Evolutionary conservation across 73 alveolate species (phyloP), one percentile per base, ranked within the genome.

Genomic region (Paraurostyla sp.): DNA sequence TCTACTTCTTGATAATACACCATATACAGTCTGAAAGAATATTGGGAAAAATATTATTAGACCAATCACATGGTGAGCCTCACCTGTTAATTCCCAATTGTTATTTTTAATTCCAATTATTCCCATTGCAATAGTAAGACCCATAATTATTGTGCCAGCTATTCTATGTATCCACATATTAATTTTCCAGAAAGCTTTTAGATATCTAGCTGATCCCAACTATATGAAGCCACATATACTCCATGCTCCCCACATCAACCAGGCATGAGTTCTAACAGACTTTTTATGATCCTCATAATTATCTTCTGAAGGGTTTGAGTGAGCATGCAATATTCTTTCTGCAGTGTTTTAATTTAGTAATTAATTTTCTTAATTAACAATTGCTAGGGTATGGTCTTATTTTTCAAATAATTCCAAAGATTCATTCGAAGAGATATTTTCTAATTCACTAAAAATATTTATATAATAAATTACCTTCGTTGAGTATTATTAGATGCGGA

Each of bases 141-240:
- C 40, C 52, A 81, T 23, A 18, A 81, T 60, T 2, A 41, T 7
- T 16, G 60, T 30, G 18, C 91, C 91, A 15, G 75, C 83, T 6
- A 81, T 9, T 40, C 91, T 33, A 38, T 81, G 91, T 4, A 81
- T 42, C 91, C 91, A 81, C 81, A 81, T 58, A 35, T 81, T 32
- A 25, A 81, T 36, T 33, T 48, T 49, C 82, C 78, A 81, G 54
- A 20, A 52, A 0, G 29, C 51, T n/a, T 42, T 81, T 33, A 81
- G 22, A 50, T 56, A 81, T 7, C 91, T 0, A 33, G 33, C 59
- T 6, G 57, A 4, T 27, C 23, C 32, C 25, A 81, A 25, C 25
- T 52, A 48, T 6, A 81, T 40, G 69, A 81, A 40, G 0, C 81
- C 69, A n/a, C 32, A 27, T 1, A 52, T 30, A 3, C 51, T 40